Conservation (phyloP, 352 stramenopile genomes). For the Aphanomyces astaci region DNA sequence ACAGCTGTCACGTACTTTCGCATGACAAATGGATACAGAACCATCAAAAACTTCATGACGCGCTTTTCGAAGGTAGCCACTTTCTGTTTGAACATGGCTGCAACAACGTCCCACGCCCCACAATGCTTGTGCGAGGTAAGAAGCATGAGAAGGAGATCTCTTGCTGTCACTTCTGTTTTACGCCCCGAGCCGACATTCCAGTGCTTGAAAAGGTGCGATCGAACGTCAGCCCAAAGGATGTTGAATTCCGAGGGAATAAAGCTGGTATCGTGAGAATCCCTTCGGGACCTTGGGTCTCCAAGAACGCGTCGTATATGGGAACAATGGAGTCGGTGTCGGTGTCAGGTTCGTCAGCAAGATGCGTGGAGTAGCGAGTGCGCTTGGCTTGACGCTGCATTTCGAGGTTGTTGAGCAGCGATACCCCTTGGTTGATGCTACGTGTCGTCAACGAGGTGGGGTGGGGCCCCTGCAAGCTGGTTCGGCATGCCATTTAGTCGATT, state of each 20-base stretch:
- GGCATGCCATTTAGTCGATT: not conserved
- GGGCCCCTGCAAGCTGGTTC: not conserved
- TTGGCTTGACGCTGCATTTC: not conserved
- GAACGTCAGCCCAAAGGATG: not conserved
- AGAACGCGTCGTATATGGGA: constrained; percentile 1
- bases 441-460: not conserved
- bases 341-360: not conserved
- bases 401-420: not conserved
- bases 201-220: not conserved
- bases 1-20: not conserved
- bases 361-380: not conserved
- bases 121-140: constrained; percentile 5
- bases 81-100: not conserved
- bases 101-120: not conserved
- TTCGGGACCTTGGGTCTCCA: not conserved
- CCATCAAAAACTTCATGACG: not conserved
- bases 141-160: constrained; percentile 9
- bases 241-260: constrained; percentile 7
- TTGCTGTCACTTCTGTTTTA: not conserved
- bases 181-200: not conserved
- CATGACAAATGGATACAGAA: not conserved
- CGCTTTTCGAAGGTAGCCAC: constrained; percentile 1
- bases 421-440: not conserved
- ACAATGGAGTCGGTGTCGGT: not conserved
- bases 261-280: constrained; percentile 8